Percentiles rank a stretch among this genome's conserved stretches.
Evolutionary conservation across 129 eudicot genomes (phyloP).

Genomic region (Helianthus annuus): DNA sequence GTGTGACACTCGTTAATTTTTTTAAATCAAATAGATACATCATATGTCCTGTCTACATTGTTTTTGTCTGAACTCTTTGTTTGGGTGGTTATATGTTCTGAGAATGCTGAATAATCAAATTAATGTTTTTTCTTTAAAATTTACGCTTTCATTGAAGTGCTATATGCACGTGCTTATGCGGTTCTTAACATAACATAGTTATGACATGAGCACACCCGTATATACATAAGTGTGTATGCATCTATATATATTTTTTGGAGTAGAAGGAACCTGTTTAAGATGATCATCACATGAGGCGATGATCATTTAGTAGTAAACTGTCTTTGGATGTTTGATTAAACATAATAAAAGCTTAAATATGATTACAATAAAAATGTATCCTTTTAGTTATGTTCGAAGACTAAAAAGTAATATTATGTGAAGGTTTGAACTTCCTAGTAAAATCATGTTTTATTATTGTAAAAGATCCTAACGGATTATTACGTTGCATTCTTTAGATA

Average conservation of each 20-base stretch:
- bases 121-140: no score
- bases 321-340: neutral
- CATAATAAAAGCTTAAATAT: slow-evolving; percentile 1
- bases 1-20: neutral
- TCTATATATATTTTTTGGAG: neutral
- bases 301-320: neutral
- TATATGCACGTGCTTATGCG: no score
- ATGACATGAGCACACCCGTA: no score
- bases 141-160: no score
- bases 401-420: neutral
- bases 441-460: neutral
- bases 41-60: neutral
- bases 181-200: no score
- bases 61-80: neutral
- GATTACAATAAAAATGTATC: neutral
- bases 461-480: neutral
- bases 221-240: no score
- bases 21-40: neutral
- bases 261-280: neutral
- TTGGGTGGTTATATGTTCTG: neutral
- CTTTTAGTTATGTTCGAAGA: neutral
- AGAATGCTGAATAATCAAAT: neutral
- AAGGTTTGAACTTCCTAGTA: neutral
- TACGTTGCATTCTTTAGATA: slow-evolving; percentile 42
- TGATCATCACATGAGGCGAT: neutral